A percentile compares a stretch with the other conserved stretches of the same genome.
phyloP scores from a whole-genome alignment of 1,284 basidiomycete species.

The Schizophyllum commune region DNA sequence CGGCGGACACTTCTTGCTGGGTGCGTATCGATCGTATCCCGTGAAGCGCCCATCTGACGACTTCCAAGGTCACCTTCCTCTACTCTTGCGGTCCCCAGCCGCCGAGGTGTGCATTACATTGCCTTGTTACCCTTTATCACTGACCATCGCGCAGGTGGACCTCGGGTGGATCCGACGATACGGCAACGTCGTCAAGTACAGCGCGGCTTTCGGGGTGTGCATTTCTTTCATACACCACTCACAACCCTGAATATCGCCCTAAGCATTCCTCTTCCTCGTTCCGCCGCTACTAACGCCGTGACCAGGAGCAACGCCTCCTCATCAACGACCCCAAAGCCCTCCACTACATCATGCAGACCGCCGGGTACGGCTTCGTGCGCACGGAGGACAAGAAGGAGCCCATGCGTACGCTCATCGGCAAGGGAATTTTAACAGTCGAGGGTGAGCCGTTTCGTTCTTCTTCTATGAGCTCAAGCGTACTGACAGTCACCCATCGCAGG shows the following conservation, averaged over 20 bases:
- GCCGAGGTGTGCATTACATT: not conserved
- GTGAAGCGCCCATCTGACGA: not conserved
- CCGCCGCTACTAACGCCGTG: not conserved
- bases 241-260: not conserved
- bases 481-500: slow-evolving; percentile 12
- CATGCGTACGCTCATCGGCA: slow-evolving; percentile 18
- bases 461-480: not conserved
- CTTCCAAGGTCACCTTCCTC: not conserved
- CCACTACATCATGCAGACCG: slow-evolving; percentile 34
- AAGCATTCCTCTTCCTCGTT: not conserved
- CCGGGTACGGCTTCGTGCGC: slow-evolving; percentile 30
- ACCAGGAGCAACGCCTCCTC: slow-evolving; percentile 30
- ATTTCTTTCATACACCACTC: not conserved
- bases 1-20: not conserved
- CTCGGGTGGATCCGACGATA: not conserved
- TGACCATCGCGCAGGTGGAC: not conserved
- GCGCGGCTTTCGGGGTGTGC: not conserved
- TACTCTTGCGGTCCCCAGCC: not conserved
- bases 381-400: slow-evolving; percentile 23
- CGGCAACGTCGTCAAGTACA: not conserved
- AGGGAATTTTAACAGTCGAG: slow-evolving; percentile 12
- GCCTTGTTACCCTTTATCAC: not conserved
- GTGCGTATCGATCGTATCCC: not conserved
- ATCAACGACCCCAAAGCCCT: slow-evolving; percentile 34
- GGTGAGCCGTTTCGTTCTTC: not conserved